Evolutionary conservation across 441 rosid species (phyloP), one percentile per base, ranked within the genome.

Genomic region (Cnidoscolus chayamansa): DNA sequence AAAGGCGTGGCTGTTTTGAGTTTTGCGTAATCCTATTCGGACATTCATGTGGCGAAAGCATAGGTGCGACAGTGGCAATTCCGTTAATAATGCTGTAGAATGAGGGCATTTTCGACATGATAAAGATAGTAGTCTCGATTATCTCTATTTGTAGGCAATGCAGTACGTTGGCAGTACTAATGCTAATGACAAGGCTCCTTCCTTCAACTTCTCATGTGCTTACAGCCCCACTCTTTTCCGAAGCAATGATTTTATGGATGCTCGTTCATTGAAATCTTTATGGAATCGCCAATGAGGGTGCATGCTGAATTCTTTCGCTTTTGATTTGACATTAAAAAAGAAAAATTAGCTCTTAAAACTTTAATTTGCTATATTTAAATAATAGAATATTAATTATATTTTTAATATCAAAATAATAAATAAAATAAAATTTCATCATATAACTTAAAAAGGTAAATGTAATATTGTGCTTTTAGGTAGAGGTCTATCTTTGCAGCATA

Each of bases 1-100:
- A 25, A 25, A 25, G 25, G 25, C 25, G 25, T 25, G 25, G 25
- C 25, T 25, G 25, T 25, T 25, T 25, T 25, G 25, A 25, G 25
- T 25, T 25, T 25, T 25, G 25, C 25, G 25, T 25, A 25, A 25
- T 25, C 25, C 25, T 25, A 25, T 25, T 25, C 25, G 25, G 25
- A 25, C 25, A 25, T 25, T 25, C 25, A 25, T 25, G 25, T 25
- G 25, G 25, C 25, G 25, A 25, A 25, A 25, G 25, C 25, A 25
- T 25, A 25, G 25, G 25, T 25, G 25, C 25, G 25, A 25, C 8
- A 73, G 74, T 77, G 85, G 79, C 77, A 79, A 58, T 4, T 43
- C 20, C 47, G 81, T 66, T 20, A 73, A 75, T 65, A 63, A 31
- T 2, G 4, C 2, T 4, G 10, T 0, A 0, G 7, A 3, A 0